Percentiles rank a stretch among this genome's conserved stretches.
phyloP scores from a whole-genome alignment of 2,329 filamentous ascomycete species.

The Fusarium sp. region DNA sequence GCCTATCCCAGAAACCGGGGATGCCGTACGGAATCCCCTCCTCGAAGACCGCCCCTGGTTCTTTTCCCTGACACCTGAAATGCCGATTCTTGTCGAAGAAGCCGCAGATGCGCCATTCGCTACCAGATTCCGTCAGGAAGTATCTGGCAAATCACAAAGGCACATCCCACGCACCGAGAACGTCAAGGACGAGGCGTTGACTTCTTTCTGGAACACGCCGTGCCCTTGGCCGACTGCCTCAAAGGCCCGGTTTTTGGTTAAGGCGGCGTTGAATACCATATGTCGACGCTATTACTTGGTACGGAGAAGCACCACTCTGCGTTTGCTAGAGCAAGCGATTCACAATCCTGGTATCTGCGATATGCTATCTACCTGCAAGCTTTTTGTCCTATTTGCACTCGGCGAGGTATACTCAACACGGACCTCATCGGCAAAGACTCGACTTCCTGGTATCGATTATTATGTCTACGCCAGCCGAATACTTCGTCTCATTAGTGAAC shows the following conservation, averaged over 20 bases:
- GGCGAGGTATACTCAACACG: constrained; percentile 60
- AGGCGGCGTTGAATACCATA: constrained; percentile 55
- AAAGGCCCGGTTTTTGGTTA: constrained; percentile 39
- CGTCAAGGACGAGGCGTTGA: constrained; percentile 43
- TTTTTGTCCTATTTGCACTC: constrained; percentile 60
- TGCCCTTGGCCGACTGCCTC: constrained; percentile 56
- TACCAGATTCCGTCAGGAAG: constrained; percentile 51
- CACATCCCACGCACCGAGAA: constrained; percentile 51
- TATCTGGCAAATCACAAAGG: constrained; percentile 42
- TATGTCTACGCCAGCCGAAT: constrained; percentile 56
- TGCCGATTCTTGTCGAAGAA: constrained; percentile 50
- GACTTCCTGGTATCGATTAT: constrained; percentile 59
- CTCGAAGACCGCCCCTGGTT: constrained; percentile 47
- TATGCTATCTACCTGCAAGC: constrained; percentile 53
- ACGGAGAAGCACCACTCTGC: constrained; percentile 52
- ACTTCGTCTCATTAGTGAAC: constrained; percentile 55
- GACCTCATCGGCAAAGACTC: constrained; percentile 46
- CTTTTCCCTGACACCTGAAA: constrained; percentile 45
- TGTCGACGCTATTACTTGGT: constrained; percentile 56
- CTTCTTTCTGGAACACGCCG: constrained; percentile 41
- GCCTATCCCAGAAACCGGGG: background rate
- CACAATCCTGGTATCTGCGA: constrained; percentile 50
- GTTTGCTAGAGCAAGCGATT: constrained; percentile 53
- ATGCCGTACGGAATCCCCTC: constrained; percentile 7
- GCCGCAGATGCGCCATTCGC: constrained; percentile 51